Evolutionary conservation across 768 basidiomycete genomes (phyloP).

Genomic region (Trametes elegans): DNA sequence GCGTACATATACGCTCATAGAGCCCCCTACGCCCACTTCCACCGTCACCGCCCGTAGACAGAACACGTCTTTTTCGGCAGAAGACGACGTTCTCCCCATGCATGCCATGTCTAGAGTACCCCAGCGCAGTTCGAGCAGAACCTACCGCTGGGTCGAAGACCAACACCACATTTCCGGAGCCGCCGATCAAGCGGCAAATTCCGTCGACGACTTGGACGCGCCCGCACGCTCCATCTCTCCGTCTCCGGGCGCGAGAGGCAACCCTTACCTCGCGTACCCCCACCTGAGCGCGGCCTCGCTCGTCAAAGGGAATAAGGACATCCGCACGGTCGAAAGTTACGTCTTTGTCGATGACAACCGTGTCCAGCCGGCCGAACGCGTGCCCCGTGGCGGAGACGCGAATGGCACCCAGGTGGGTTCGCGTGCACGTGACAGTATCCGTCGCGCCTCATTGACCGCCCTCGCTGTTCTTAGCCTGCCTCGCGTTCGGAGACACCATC

Average conservation of each 20-base stretch:
- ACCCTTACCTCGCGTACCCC: slow-evolving; percentile 44
- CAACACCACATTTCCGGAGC: slow-evolving; percentile 32
- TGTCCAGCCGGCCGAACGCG: slow-evolving; percentile 22
- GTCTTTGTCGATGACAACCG: slow-evolving; percentile 39
- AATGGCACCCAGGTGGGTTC: slow-evolving; percentile 30
- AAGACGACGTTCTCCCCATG: slow-evolving; percentile 17
- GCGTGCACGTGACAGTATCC: slow-evolving; percentile 22
- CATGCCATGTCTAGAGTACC: slow-evolving; percentile 18
- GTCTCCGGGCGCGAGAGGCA: slow-evolving; percentile 31
- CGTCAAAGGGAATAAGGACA: slow-evolving; percentile 30
- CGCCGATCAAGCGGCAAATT: slow-evolving; percentile 20
- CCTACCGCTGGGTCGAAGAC: slow-evolving; percentile 46
- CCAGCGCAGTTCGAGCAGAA: slow-evolving; percentile 38
- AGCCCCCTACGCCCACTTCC: slow-evolving; percentile 20
- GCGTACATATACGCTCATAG: not conserved
- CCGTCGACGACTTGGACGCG: slow-evolving; percentile 20
- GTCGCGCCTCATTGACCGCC: slow-evolving; percentile 19
- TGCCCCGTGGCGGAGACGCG: slow-evolving; percentile 22
- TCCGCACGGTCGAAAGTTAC: slow-evolving; percentile 38
- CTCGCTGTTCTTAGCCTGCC: slow-evolving; percentile 9
- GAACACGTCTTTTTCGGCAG: slow-evolving; percentile 4
- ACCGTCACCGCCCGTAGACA: slow-evolving; percentile 11
- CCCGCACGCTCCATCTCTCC: no score
- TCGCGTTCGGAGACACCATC: slow-evolving; percentile 20
- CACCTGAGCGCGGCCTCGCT: slow-evolving; percentile 32